Evolutionary conservation across 2,329 filamentous ascomycete genomes (phyloP), one percentile per base, ranked within the genome.

Genomic region (Trichoderma sp.): DNA sequence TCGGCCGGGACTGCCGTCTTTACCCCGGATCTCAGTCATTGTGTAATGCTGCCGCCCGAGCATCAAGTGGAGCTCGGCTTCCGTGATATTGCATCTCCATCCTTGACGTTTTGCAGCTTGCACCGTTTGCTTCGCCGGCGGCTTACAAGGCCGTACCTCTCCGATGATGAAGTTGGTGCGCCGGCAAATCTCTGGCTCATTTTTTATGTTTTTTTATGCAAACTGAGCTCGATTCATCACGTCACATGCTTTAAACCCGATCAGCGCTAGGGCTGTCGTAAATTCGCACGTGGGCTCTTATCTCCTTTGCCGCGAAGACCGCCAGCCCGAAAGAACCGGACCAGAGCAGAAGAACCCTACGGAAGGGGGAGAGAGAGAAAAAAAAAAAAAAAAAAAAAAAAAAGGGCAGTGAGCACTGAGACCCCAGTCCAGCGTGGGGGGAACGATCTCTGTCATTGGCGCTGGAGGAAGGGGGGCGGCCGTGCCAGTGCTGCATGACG

Each of bases 51-150:
- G 67, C 65, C 65, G 65, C 37, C 64, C 61, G 72, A 74, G 70
- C 68, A 71, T 72, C 72, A 73, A 71, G 73, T 74, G 73, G 73
- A 73, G 69, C 67, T 67, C 52, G 50, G 65, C 42, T 54, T 57
- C 68, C 63, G 57, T 64, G 69, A 39, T 37, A 45, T 68, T 42
- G 29, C 50, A 67, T 29, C 58, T 54, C 65, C 45, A 56, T 67
- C 54, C 17, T 52, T 22, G 50, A 45, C 25, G 29, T 45, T 45
- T 37, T 48, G 59, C 29, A 64, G 22, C 29, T 58, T 64, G 34
- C 53, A 37, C 37, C 53, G 52, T 22, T n/a, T 60, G 39, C 57
- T 19, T 7, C 22, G 54, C 50, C 61, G 50, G 61, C 15, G 12
- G 3, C 19, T 56, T 37, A 37, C 45, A 17, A 48, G 25, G 17